Conservation (phyloP, 371 early-diverging fungal genomes). For the Vavraia culicis region DNA sequence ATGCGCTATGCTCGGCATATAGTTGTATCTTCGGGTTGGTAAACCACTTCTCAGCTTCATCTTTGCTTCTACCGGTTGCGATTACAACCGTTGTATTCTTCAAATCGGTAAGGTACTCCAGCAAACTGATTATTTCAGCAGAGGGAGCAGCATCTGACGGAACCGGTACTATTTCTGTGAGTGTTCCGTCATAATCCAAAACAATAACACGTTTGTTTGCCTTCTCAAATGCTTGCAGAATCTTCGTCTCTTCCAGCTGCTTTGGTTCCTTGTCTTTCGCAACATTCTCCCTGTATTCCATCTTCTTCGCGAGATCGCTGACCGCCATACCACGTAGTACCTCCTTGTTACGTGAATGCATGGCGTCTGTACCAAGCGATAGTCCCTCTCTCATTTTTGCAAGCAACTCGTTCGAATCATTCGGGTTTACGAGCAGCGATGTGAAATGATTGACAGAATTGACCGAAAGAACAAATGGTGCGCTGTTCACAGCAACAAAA, state of each 20-base stretch:
- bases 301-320: not conserved
- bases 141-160: conserved; percentile 37
- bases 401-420: not conserved
- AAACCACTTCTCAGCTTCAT: conserved; percentile 38
- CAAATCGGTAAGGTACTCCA: conserved; percentile 18
- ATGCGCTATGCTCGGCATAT: conserved; percentile 43
- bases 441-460: no score
- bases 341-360: not conserved
- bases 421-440: no score
- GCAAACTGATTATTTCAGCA: conserved; percentile 20
- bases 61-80: conserved; percentile 36
- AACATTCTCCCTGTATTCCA: not conserved
- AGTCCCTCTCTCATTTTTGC: conserved; percentile 2
- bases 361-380: conserved; percentile 3
- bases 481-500: not conserved
- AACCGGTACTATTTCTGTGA: conserved; percentile 25
- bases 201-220: conserved; percentile 16
- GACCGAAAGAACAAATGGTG: no score
- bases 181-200: conserved; percentile 44
- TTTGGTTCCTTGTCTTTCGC: conserved; percentile 5
- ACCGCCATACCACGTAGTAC: not conserved
- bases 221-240: conserved; percentile 3
- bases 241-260: not conserved
- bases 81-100: conserved; percentile 29
- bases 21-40: conserved; percentile 29